These are phyloP conservation scores for Pseudognaphalium luteoalbum DNA, from an alignment of 129 eudicot species.

Conservation along the genomic window DNA sequence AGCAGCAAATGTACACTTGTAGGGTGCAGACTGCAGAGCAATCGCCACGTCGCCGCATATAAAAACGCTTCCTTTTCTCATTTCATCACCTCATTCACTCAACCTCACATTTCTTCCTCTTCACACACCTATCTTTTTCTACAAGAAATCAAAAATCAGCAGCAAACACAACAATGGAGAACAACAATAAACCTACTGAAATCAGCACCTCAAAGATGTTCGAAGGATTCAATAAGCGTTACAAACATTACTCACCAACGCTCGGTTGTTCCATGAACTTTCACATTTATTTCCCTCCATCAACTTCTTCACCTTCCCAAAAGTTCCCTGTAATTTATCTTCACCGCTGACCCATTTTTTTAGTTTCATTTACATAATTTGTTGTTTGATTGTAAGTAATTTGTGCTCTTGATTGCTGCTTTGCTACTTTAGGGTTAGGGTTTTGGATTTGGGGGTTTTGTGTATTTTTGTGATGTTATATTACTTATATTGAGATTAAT, in stretches of 20 bases:
- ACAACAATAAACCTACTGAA: slow-evolving; percentile 60
- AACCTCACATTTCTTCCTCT: too few species aligned
- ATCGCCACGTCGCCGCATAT: neutral
- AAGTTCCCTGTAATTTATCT: too few species aligned
- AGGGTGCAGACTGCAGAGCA: slow-evolving; percentile 20
- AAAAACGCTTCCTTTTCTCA: neutral
- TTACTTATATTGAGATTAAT: neutral
- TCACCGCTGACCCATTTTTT: too few species aligned
- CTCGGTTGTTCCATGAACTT: slow-evolving; percentile 92
- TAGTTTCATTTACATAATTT: too few species aligned
- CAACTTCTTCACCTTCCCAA: slow-evolving; percentile 51
- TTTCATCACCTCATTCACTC: neutral
- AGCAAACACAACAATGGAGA: slow-evolving; percentile 47
- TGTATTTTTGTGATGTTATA: neutral
- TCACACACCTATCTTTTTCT: neutral
- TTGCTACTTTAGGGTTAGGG: neutral
- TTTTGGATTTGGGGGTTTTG: slow-evolving; percentile 26
- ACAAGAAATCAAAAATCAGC: slow-evolving; percentile 14
- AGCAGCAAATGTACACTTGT: neutral
- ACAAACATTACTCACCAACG: slow-evolving; percentile 81
- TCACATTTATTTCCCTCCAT: slow-evolving; percentile 87
- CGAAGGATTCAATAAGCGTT: slow-evolving; percentile 91
- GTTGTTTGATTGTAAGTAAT: too few species aligned
- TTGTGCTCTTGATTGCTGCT: too few species aligned
- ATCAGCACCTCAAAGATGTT: slow-evolving; percentile 89